Percentiles rank a stretch among this genome's conserved stretches.
Evolutionary conservation across 306 rosid species (phyloP).

Genomic region (Senna tora): DNA sequence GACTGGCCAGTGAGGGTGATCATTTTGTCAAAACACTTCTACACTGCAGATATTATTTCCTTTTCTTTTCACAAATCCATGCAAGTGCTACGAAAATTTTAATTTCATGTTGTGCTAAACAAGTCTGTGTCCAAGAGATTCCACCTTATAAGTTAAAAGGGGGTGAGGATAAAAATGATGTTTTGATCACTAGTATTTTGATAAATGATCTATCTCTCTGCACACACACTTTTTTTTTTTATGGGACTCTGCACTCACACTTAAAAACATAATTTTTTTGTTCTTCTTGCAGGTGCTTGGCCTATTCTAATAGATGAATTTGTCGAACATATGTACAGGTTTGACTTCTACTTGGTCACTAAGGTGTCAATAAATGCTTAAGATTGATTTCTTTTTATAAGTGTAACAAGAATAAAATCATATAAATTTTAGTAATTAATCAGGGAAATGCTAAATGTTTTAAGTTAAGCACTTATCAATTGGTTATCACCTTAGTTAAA

Average conservation of each 20-base stretch:
- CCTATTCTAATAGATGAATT: slow-evolving; percentile 96
- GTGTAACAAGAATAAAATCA: neutral
- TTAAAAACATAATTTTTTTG: neutral
- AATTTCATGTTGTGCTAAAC: neutral
- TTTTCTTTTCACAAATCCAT: neutral
- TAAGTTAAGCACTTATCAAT: neutral
- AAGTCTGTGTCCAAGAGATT: neutral
- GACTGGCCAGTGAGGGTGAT: neutral
- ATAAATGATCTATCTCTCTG: too few species aligned
- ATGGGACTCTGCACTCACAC: too few species aligned
- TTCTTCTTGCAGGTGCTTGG: slow-evolving; percentile 87
- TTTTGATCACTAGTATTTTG: neutral
- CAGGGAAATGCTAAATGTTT: neutral
- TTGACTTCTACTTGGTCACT: slow-evolving; percentile 41
- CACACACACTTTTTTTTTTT: too few species aligned
- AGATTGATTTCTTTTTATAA: neutral
- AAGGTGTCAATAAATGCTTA: slow-evolving; percentile 18
- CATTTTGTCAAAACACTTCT: neutral
- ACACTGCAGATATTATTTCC: neutral
- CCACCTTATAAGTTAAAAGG: neutral
- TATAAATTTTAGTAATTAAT: slow-evolving; percentile 21
- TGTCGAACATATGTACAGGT: slow-evolving; percentile 98
- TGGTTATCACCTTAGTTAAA: neutral
- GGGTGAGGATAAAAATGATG: neutral
- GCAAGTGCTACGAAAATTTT: neutral